Evolutionary conservation across 1,284 basidiomycete genomes (phyloP), one percentile per base, ranked within the genome.

Genomic region (Cryptococcus floricola): DNA sequence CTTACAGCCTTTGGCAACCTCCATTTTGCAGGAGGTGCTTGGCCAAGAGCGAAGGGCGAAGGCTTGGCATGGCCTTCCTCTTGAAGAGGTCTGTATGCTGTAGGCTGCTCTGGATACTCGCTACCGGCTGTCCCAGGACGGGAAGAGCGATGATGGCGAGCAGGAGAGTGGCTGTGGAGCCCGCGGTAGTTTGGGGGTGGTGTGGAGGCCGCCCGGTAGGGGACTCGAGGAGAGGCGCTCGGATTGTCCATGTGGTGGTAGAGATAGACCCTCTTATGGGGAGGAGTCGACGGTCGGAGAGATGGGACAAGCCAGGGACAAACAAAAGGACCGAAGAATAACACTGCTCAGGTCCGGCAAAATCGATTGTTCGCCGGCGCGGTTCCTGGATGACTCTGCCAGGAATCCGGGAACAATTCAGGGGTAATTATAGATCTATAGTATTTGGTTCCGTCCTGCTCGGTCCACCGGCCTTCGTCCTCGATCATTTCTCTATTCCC

Each of bases 71-170:
- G 45, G 19, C 27, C 14, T n/a, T 31, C 50, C 39, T 18, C n/a
- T 12, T 27, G 16, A 23, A 14, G 31, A 23, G 25, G 25, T 41
- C 19, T 19, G 31, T 34, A 18, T n/a, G 50, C 48, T 23, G 56
- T 62, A 1, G 64, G 64, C 16, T 56, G 62, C 53, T 66, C 64
- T 3, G 60, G 62, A 44, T 64, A 64, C 2, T 60, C 54, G 18
- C 54, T 28, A 13, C 39, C 34, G 31, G 37, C 41, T 13, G 39
- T 49, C 23, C 27, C 25, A 45, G 27, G 34, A 44, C 28, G 45
- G 27, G 31, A 19, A 25, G 25, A 46, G 34, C 41, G 41, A 23
- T 16, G 38, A 39, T n/a, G 53, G 54, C 34, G 1, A 42, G 19
- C 10, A 38, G 34, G 34, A 27, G 49, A 18, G 50, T 45, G 6